Evolutionary conservation across 352 stramenopile genomes (phyloP), one percentile per base, ranked within the genome.

Genomic region (Elongisporangium prolatum): DNA sequence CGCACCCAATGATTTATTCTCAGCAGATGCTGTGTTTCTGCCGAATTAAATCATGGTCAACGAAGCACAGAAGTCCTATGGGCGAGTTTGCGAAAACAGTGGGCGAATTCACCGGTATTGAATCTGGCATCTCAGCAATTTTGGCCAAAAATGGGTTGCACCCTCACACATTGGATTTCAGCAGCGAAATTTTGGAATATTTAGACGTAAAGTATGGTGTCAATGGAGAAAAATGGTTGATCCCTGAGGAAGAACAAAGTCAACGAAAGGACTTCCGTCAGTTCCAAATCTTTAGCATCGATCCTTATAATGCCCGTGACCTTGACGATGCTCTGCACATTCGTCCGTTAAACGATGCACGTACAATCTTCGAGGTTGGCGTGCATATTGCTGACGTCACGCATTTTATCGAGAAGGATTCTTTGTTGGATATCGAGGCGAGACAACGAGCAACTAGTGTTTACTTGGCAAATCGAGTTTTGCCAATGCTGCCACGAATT

Each of bases 341-440:
- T 59, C 80, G 75, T 20, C 69, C 73, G 9, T 61, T 97, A 2
- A 61, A 89, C 21, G 68, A 78, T 10, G 71, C 65, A 18, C 70
- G 73, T 7, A 84, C 78, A 21, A 83, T 71, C 47, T 93, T 93
- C 60, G 85, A 96, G 52, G 75, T 99, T 7, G 96, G 96, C 22
- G 96, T 99, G 13, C 97, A 99, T 67, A 99, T 99, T 76, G 97
- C 97, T 1, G 97, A 99, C 67, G 97, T 99, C 24, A 98, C 93
- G 22, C 86, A 98, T 65, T 99, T 99, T 68, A 75, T 99, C 3
- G 63, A 77, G 40, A 77, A 85, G 16, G 80, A 87, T 44, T 98
- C 77, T 5, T 54, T 85, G n/a, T 71, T 99, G n/a, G 97, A 99
- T 65, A 55, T 74, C 11, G 97, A 99, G 71, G 97, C 97, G 8